phyloP scores from a whole-genome alignment of 768 basidiomycete species.

The Piloderma croceum region DNA sequence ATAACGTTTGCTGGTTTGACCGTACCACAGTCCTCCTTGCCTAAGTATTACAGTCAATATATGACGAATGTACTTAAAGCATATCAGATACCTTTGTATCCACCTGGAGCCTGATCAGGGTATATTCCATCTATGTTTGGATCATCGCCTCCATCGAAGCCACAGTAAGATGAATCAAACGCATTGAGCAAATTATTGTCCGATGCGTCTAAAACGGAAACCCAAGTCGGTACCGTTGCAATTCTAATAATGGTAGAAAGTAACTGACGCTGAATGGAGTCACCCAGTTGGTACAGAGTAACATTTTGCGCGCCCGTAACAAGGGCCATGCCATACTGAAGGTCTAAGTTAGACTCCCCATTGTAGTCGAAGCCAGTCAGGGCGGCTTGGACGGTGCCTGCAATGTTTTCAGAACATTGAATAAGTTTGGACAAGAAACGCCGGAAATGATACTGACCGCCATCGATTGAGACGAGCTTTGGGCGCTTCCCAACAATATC shows the following conservation, averaged over 20 bases:
- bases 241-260: neutral
- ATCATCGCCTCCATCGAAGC: constrained; percentile 40
- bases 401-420: constrained; percentile 1
- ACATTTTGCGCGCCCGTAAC: constrained; percentile 35
- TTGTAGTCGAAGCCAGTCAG: constrained; percentile 39
- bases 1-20: constrained; percentile 38
- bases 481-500: constrained; percentile 26
- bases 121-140: constrained; percentile 31
- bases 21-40: constrained; percentile 34
- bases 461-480: constrained; percentile 30
- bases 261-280: constrained; percentile 33
- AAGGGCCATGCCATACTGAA: constrained; percentile 50
- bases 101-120: constrained; percentile 24
- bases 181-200: constrained; percentile 47
- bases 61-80: no score
- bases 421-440: neutral
- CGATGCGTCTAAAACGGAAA: constrained; percentile 29
- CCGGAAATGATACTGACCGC: constrained; percentile 28
- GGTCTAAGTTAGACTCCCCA: constrained; percentile 53
- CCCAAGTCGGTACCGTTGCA: neutral
- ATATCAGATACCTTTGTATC: constrained; percentile 24
- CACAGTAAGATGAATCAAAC: constrained; percentile 40
- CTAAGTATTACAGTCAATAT: no score
- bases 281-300: constrained; percentile 41
- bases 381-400: constrained; percentile 41